Percentiles rank a stretch among this genome's conserved stretches.
These are phyloP conservation scores for Chlamydomonas sp. DNA, from an alignment of 139 green algal species.

Conservation along the genomic window DNA sequence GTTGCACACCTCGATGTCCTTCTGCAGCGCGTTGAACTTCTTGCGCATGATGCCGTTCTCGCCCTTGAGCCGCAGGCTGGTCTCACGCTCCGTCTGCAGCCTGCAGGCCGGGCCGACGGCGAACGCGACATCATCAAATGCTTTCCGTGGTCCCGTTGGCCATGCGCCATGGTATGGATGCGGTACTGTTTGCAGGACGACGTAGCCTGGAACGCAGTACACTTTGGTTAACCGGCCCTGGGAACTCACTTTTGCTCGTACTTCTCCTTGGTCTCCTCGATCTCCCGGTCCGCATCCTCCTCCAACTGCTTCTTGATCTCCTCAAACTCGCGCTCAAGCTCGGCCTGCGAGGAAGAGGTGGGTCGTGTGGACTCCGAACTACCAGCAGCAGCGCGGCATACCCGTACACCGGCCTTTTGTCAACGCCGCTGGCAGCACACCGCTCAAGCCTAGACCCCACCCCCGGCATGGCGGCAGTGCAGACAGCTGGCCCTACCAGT, in stretches of 20 bases:
- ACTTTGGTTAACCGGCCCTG: neutral
- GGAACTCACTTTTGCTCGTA: constrained; percentile 62
- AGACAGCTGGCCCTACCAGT: no score
- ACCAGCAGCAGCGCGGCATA: no score
- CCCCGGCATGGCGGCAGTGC: no score
- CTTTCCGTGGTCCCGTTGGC: neutral
- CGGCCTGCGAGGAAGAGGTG: constrained; percentile 22
- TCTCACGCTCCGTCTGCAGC: constrained; percentile 70
- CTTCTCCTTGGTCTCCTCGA: constrained; percentile 91
- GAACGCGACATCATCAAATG: neutral
- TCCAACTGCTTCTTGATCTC: constrained; percentile 91
- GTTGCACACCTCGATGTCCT: constrained; percentile 71
- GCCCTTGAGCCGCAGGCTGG: constrained; percentile 84
- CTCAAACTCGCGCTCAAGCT: constrained; percentile 74
- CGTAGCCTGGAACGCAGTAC: neutral
- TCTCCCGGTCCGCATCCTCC: constrained; percentile 91
- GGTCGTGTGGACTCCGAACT: no score
- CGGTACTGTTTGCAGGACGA: neutral
- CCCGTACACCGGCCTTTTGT: no score
- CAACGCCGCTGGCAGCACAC: no score
- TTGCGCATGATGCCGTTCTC: constrained; percentile 97
- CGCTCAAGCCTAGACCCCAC: no score
- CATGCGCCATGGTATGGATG: neutral
- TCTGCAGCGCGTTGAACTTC: constrained; percentile 85
- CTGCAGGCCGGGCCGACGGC: neutral